phyloP scores from a whole-genome alignment of 164 flowering plant genomes.

The Tetracentron sinense region DNA sequence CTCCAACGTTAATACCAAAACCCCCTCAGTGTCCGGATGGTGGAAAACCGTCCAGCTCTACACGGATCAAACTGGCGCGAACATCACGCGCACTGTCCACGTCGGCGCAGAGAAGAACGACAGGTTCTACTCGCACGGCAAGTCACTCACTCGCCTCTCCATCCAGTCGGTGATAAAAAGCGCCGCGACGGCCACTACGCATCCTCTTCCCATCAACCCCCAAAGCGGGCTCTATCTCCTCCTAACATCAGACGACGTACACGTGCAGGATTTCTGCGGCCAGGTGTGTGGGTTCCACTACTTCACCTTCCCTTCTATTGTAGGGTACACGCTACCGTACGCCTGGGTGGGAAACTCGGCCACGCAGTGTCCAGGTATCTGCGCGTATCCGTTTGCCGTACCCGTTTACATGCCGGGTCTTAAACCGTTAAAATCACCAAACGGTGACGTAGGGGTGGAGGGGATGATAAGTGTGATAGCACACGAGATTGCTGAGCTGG shows the following conservation, averaged over 20 bases:
- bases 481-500: slow-evolving; percentile 91
- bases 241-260: slow-evolving; percentile 74
- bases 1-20: slow-evolving; percentile 38
- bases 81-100: slow-evolving; percentile 50
- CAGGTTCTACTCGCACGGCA: slow-evolving; percentile 85
- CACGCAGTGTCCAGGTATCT: slow-evolving; percentile 64
- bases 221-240: slow-evolving; percentile 65
- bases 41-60: slow-evolving; percentile 75
- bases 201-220: slow-evolving; percentile 70
- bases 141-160: slow-evolving; percentile 68
- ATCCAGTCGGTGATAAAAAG: slow-evolving; percentile 71
- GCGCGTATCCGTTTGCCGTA: slow-evolving; percentile 77
- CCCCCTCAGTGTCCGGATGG: slow-evolving; percentile 79
- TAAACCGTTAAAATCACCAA: slow-evolving; percentile 70
- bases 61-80: slow-evolving; percentile 88
- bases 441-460: slow-evolving; percentile 81
- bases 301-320: slow-evolving; percentile 88
- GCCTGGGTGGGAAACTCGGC: slow-evolving; percentile 96
- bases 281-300: slow-evolving; percentile 92
- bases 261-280: slow-evolving; percentile 79
- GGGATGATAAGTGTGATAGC: slow-evolving; percentile 81
- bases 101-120: slow-evolving; percentile 79
- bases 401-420: slow-evolving; percentile 64
- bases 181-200: slow-evolving; percentile 60
- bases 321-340: slow-evolving; percentile 75